These are phyloP conservation scores for Exophiala spinifera DNA, from an alignment of 2,329 filamentous ascomycete species.

Conservation along the genomic window DNA sequence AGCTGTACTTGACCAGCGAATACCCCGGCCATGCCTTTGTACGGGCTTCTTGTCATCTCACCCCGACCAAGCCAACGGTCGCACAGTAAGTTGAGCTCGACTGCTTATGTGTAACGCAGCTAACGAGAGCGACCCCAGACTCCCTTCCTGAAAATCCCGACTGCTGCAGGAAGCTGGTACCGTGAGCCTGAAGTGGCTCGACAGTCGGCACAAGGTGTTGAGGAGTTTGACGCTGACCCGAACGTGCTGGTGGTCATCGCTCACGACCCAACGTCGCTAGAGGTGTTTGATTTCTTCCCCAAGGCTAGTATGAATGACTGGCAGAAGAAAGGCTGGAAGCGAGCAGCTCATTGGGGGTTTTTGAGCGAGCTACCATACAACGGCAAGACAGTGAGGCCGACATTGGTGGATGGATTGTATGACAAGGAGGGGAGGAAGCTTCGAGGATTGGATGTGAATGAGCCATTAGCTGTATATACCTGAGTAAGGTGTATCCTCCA, in stretches of 20 bases:
- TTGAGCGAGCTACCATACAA: conserved; percentile 8
- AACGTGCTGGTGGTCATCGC: conserved; percentile 32
- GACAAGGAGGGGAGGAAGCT: neutral
- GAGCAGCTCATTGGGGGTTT: conserved; percentile 12
- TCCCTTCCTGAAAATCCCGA: conserved; percentile 1
- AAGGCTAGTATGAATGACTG: conserved; percentile 35
- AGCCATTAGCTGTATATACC: neutral
- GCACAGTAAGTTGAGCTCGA: neutral
- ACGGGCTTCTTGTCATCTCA: conserved; percentile 28
- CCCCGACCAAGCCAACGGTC: conserved; percentile 14
- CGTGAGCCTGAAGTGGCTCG: conserved; percentile 25
- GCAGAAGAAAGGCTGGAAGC: conserved; percentile 33
- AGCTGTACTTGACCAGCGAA: neutral
- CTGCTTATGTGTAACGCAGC: neutral
- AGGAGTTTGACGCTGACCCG: conserved; percentile 30
- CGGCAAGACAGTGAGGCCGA: neutral
- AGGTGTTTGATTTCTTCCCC: conserved; percentile 26
- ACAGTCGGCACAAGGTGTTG: conserved; percentile 25
- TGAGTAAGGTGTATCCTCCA: neutral
- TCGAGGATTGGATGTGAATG: neutral
- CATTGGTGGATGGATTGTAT: neutral
- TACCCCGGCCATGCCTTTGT: conserved; percentile 26
- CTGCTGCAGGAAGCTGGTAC: conserved; percentile 16
- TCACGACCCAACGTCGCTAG: conserved; percentile 30
- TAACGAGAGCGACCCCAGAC: neutral